Percentiles rank a stretch among this genome's conserved stretches.
These are phyloP conservation scores for Mychonastes homosphaera DNA, from an alignment of 139 green algal species.

Conservation along the genomic window DNA sequence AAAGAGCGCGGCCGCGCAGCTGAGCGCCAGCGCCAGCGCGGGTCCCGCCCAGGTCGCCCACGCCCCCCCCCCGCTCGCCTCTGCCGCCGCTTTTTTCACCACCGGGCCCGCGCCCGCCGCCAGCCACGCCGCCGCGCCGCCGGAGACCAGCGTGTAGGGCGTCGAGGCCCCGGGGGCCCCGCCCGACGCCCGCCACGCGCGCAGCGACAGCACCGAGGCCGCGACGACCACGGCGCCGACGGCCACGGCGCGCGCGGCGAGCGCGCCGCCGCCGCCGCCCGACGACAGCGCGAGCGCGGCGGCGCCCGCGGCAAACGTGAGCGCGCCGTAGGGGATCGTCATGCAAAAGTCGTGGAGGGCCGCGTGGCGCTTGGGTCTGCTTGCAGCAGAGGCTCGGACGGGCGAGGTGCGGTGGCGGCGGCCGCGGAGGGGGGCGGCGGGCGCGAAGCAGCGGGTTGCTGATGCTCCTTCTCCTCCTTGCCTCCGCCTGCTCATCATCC, in stretches of 20 bases:
- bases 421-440: no score
- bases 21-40: conserved; percentile 20
- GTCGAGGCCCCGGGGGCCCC: no score
- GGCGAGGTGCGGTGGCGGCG: no score
- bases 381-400: no score
- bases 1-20: conserved; percentile 22
- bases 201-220: conserved; percentile 35
- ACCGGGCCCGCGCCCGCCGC: conserved; percentile 8
- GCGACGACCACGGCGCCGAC: conserved; percentile 15
- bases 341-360: conserved; percentile 81
- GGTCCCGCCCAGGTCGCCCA: not conserved
- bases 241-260: conserved; percentile 15
- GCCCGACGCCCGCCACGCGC: conserved; percentile 32
- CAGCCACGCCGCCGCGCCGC: conserved; percentile 17
- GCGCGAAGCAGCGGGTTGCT: no score
- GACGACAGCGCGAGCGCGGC: conserved; percentile 26
- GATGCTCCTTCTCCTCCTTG: no score
- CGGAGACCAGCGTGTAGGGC: conserved; percentile 33
- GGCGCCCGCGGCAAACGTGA: conserved; percentile 36
- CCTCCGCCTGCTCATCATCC: no score
- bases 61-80: not conserved
- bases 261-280: conserved; percentile 7
- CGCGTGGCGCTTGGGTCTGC: no score
- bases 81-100: not conserved
- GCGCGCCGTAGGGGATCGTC: conserved; percentile 56